Evolutionary conservation across 495 filamentous ascomycete genomes (phyloP), one percentile per base, ranked within the genome.

Genomic region (Xylaria castorea): DNA sequence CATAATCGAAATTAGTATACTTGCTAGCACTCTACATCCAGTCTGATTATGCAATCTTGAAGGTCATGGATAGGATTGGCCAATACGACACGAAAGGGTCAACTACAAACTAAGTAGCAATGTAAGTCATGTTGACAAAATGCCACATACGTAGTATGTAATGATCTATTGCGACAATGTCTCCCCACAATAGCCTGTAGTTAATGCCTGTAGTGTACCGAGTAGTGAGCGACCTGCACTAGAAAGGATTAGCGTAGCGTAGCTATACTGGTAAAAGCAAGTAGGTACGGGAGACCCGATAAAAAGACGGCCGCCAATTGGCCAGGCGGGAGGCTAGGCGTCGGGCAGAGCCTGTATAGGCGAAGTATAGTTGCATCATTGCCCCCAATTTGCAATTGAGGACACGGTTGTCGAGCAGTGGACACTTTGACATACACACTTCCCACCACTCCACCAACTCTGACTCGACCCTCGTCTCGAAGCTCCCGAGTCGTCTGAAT

Each of bases 361-460:
- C 40, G 25, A 22, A 32, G 27, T 58, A 60, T 70, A 30, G 67
- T 77, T 79, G 75, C 77, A 79, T 79, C 77, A 77, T 74, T 75
- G 64, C 75, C 38, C 53, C 40, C 53, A 34, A 46, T 46, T 42
- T 50, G 62, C 71, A 78, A 78, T 80, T 80, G 76, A 80, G 78
- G 78, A 80, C 78, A 80, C 78, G 78, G 78, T 80, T 78, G 71
- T 79, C 76, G 75, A 75, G 30, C 67, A 34, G 48, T 16, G 61
- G 68, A 14, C 65, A 53, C 38, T 36, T 64, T 27, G n/a, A 51
- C 34, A 53, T 53, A 5, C 50, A 46, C 53, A 40, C 20, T 36
- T 50, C 62, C 44, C 36, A 34, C 27, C 27, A 61, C 36, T 61
- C 68, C 30, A 55, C n/a, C 51, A 53, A 16, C 65, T 61, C 25